phyloP scores from a whole-genome alignment of 176 grass and related monocot species.

The Coix lacrymajobi region DNA sequence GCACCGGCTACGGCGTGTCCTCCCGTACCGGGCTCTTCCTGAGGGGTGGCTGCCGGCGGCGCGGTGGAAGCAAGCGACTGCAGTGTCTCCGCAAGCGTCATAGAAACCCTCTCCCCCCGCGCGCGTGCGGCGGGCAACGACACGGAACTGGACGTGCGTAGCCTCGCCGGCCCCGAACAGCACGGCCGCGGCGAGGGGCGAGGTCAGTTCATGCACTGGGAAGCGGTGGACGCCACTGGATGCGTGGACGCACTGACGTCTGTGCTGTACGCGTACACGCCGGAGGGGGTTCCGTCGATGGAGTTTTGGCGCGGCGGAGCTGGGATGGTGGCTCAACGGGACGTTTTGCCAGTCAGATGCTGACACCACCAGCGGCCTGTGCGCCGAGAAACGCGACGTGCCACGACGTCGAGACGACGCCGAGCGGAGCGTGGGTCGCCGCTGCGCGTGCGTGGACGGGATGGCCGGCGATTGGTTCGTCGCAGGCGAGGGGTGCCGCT shows the following conservation, averaged over 20 bases:
- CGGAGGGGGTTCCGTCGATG: background rate
- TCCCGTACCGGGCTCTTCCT: constrained; percentile 23
- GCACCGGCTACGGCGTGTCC: constrained; percentile 40
- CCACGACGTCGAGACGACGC: background rate
- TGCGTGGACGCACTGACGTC: constrained; percentile 22
- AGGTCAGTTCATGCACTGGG: background rate
- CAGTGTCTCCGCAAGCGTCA: background rate
- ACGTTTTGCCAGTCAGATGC: constrained; percentile 14
- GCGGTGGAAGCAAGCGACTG: background rate
- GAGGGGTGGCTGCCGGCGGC: background rate
- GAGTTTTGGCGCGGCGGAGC: constrained; percentile 36
- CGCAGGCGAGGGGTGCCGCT: constrained; percentile 42
- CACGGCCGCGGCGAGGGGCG: rapidly evolving
- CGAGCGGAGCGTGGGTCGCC: background rate
- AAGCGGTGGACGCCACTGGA: rapidly evolving
- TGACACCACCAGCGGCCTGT: background rate
- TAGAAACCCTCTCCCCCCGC: background rate
- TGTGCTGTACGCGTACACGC: no score
- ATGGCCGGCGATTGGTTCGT: constrained; percentile 56
- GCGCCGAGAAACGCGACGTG: constrained; percentile 46
- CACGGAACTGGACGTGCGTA: background rate
- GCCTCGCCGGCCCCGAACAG: no score
- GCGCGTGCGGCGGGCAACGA: background rate
- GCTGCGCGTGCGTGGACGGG: constrained; percentile 22
- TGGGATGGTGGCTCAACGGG: constrained; percentile 72